phyloP scores from a whole-genome alignment of 2,329 filamentous ascomycete species.

The Zymoseptoria crescenta region DNA sequence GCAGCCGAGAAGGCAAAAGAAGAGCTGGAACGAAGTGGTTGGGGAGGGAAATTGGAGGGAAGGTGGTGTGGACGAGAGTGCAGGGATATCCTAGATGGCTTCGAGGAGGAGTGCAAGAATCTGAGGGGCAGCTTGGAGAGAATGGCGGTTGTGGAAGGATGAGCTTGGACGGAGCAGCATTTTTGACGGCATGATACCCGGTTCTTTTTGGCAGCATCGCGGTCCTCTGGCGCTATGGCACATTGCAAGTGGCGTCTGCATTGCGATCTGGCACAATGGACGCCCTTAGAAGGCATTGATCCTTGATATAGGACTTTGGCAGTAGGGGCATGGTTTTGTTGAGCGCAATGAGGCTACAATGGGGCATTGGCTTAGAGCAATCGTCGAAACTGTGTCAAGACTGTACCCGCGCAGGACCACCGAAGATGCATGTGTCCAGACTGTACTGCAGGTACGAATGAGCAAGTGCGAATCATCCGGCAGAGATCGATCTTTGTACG shows the following conservation, averaged over 20 bases:
- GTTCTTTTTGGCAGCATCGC: neutral
- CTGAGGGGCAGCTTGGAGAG: conserved; percentile 50
- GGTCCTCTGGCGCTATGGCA: neutral
- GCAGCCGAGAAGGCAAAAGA: conserved; percentile 70
- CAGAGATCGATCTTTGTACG: no score
- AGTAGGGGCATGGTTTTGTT: neutral
- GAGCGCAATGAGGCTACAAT: neutral
- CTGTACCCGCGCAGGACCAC: neutral
- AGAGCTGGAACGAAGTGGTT: conserved; percentile 73
- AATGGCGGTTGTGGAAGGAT: neutral
- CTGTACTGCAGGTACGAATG: neutral
- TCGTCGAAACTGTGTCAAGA: neutral
- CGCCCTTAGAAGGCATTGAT: neutral
- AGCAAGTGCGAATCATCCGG: neutral
- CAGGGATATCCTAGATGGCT: conserved; percentile 80
- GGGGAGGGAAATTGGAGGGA: conserved; percentile 66
- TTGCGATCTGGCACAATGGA: neutral
- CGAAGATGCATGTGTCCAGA: neutral
- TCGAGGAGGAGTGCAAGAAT: conserved; percentile 79
- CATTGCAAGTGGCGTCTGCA: neutral
- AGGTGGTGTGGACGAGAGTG: conserved; percentile 80
- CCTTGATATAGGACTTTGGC: neutral
- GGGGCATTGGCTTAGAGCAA: neutral
- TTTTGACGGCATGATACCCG: neutral
- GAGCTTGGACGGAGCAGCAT: neutral